These are phyloP conservation scores for Phytophthora crassamura DNA, from an alignment of 352 stramenopile species.

Conservation along the genomic window DNA sequence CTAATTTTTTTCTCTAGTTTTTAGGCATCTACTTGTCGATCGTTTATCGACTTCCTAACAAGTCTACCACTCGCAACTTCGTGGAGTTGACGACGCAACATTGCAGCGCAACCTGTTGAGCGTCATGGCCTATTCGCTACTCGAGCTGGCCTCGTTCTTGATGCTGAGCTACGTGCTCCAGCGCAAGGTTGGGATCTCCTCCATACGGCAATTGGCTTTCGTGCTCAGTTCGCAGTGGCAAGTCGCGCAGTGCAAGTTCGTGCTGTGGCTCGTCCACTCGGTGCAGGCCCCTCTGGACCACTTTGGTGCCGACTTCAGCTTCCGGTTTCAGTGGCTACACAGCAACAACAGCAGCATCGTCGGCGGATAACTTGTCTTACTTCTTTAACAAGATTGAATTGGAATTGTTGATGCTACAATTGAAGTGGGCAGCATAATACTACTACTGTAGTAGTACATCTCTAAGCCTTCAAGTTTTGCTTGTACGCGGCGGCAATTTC, in stretches of 20 bases:
- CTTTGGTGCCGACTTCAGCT: constrained; percentile 39
- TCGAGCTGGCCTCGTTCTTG: constrained; percentile 44
- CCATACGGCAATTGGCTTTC: constrained; percentile 42
- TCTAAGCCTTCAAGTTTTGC: constrained; percentile 13
- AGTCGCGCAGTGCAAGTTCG: constrained; percentile 43
- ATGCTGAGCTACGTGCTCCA: constrained; percentile 34
- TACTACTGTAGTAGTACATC: too few relatives aligned
- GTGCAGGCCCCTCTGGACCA: constrained; percentile 35
- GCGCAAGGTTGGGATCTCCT: constrained; percentile 31
- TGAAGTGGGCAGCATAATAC: too few relatives aligned
- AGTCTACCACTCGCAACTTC: constrained; percentile 28
- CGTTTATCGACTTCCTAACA: constrained; percentile 33
- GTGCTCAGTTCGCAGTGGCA: constrained; percentile 45
- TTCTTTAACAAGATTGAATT: too few relatives aligned
- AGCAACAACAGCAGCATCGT: constrained; percentile 10
- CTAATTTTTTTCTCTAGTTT: neutral
- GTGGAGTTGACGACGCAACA: constrained; percentile 3
- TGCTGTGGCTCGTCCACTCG: constrained; percentile 36
- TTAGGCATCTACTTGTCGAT: constrained; percentile 9
- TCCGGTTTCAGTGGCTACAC: constrained; percentile 37
- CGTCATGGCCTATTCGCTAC: constrained; percentile 34
- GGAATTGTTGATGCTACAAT: too few relatives aligned
- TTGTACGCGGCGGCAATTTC: constrained; percentile 59
- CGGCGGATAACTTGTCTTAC: neutral
- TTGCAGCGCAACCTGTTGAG: constrained; percentile 20